Evolutionary conservation across 2,329 filamentous ascomycete genomes (phyloP), one percentile per base, ranked within the genome.

Genomic region (Xylariales sp.): DNA sequence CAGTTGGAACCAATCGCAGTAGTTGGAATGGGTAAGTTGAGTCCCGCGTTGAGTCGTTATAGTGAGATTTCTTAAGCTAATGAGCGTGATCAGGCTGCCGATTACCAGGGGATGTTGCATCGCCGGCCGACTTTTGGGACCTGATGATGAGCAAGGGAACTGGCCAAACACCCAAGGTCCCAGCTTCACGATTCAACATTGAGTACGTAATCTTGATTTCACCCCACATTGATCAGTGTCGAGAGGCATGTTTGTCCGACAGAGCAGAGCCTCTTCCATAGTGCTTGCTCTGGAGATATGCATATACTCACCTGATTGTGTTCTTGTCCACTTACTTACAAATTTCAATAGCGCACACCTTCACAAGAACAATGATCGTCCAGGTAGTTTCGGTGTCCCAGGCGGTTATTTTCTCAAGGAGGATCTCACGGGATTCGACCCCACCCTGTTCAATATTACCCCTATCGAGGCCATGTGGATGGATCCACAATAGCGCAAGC

Each of bases 401-500:
- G 37, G 37, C 11, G 37, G 37, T 18, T 40, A 40, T 31, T 40
- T 40, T 19, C 37, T 40, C 37, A 43, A 57, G 7, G 51, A 53
- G 5, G 52, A 60, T 39, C 41, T 58, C 14, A 43, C 51, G 10
- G 44, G 40, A 15, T 67, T 67, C 39, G 65, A 70, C 35, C 44
- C 59, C 7, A 14, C 38, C 4, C 62, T 70, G 45, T 70, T 70
- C 46, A 50, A 53, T 24, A 63, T 67, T 31, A 55, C 47, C 3
- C 53, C 58, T 3, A 46, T 53, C n/a, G 66, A 70, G 46, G 62
- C 61, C n/a, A 53, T 51, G 34, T 51, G 49, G 7, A 62, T 67
- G 52, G 66, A 70, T 33, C 66, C 66, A 1, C 64, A 68, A 46
- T 62, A 66, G 41, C 53, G 65, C 1, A 56, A 60, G 42, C 44